Evolutionary conservation across 176 grass and related monocot species (phyloP).

Genomic region (Paspalum notatum): DNA sequence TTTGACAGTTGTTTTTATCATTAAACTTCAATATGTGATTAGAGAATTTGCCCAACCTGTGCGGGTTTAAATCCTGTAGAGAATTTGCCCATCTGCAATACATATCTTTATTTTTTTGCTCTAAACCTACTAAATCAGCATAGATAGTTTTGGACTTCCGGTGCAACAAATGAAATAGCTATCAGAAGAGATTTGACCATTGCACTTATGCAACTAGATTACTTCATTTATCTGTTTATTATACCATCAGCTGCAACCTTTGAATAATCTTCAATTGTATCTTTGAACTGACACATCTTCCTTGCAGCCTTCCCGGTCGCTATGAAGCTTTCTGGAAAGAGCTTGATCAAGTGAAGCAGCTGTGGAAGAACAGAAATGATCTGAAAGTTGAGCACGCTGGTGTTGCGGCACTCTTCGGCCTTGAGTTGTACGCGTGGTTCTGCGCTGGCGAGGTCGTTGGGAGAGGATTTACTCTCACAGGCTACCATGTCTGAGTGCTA

Average conservation of each 20-base stretch:
- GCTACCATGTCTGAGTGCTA: slow-evolving; percentile 68
- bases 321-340: slow-evolving; percentile 85
- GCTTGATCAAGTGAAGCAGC: slow-evolving; percentile 63
- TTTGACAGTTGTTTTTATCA: not conserved
- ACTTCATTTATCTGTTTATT: not conserved
- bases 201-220: not conserved
- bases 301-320: slow-evolving; percentile 72
- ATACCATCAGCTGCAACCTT: not conserved
- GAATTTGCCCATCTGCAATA: not conserved
- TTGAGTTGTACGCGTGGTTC: slow-evolving; percentile 83
- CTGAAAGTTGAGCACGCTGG: slow-evolving; percentile 83
- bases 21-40: not conserved
- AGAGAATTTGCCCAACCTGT: not conserved
- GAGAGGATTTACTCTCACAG: slow-evolving; percentile 84
- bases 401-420: slow-evolving; percentile 67
- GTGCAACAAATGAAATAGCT: not conserved
- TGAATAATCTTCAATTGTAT: not conserved
- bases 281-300: not conserved
- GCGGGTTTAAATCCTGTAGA: not conserved
- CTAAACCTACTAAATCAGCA: not conserved
- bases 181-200: not conserved
- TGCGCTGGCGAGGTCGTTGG: slow-evolving; percentile 78
- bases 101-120: not conserved
- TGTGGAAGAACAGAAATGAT: slow-evolving; percentile 65
- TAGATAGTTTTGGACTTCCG: not conserved